Evolutionary conservation across 495 filamentous ascomycete genomes (phyloP).

Genomic region (Mytilinidion resinicola): DNA sequence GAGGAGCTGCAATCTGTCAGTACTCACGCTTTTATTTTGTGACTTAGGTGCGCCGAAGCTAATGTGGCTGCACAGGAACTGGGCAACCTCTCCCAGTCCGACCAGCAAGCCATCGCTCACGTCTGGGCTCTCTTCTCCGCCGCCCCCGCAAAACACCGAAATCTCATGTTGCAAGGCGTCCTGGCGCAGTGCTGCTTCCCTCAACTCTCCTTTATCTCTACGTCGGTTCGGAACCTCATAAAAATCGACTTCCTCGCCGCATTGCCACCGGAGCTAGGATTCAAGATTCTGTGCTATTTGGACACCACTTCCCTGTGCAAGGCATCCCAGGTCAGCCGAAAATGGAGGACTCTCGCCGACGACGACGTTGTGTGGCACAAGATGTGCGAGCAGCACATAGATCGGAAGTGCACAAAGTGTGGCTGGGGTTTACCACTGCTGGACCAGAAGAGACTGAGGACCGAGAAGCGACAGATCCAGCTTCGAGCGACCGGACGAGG

Average conservation of each 20-base stretch:
- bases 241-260: constrained; percentile 92
- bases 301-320: constrained; percentile 97
- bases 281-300: constrained; percentile 86
- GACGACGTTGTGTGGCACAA: constrained; percentile 97
- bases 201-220: constrained; percentile 85
- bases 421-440: constrained; percentile 89
- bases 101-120: constrained; percentile 90
- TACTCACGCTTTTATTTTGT: constrained; percentile 17
- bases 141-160: constrained; percentile 84
- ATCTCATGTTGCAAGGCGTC: constrained; percentile 92
- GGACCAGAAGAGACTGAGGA: constrained; percentile 79
- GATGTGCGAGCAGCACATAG: constrained; percentile 99
- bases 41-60: constrained; percentile 1
- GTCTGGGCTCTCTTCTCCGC: constrained; percentile 98
- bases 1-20: constrained; percentile 79
- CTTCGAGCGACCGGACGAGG: constrained; percentile 54
- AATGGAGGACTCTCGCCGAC: constrained; percentile 83
- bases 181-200: constrained; percentile 95
- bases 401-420: constrained; percentile 93
- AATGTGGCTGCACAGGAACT: constrained; percentile 53
- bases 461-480: constrained; percentile 80
- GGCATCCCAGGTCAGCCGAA: constrained; percentile 86
- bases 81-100: constrained; percentile 68
- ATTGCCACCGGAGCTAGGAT: constrained; percentile 81
- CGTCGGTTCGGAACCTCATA: constrained; percentile 80